Evolutionary conservation across 192 early-diverging fungal genomes (phyloP).

Genomic region (Phycomyces blakesleeanus): DNA sequence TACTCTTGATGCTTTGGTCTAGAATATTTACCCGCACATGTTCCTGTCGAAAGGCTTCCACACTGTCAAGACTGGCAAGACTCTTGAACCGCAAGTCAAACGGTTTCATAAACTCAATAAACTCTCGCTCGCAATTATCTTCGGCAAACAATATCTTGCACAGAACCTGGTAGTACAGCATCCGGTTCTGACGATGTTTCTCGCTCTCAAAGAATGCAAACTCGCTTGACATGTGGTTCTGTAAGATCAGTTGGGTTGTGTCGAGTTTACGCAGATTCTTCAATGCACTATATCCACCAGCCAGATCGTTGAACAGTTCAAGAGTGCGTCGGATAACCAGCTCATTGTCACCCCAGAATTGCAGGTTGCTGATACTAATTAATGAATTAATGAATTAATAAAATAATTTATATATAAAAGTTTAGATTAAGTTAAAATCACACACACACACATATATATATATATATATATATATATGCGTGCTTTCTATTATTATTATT

Average conservation of each 20-base stretch:
- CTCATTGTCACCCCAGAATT: constrained; percentile 54
- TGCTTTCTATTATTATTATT: no score
- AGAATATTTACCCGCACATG: constrained; percentile 37
- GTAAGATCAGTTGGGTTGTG: constrained; percentile 59
- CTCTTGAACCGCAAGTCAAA: constrained; percentile 55
- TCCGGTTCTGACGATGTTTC: constrained; percentile 57
- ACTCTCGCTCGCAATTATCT: constrained; percentile 53
- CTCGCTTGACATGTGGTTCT: constrained; percentile 67
- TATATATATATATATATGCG: no score
- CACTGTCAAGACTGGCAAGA: constrained; percentile 48
- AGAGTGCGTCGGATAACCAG: constrained; percentile 61
- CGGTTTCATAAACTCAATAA: constrained; percentile 70
- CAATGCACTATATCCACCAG: constrained; percentile 71
- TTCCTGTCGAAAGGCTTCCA: constrained; percentile 51
- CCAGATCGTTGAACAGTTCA: constrained; percentile 72
- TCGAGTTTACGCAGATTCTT: constrained; percentile 77
- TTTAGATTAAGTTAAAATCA: no score
- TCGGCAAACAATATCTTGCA: constrained; percentile 73
- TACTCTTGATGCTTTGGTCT: no score
- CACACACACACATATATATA: no score
- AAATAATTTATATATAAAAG: no score
- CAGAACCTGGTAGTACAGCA: constrained; percentile 76
- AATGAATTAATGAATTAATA: no score
- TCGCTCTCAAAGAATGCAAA: constrained; percentile 67
- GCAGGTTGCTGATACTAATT: constrained; percentile 56